phyloP scores from a whole-genome alignment of 2,329 filamentous ascomycete genomes.

The Aspergillus jensenii region DNA sequence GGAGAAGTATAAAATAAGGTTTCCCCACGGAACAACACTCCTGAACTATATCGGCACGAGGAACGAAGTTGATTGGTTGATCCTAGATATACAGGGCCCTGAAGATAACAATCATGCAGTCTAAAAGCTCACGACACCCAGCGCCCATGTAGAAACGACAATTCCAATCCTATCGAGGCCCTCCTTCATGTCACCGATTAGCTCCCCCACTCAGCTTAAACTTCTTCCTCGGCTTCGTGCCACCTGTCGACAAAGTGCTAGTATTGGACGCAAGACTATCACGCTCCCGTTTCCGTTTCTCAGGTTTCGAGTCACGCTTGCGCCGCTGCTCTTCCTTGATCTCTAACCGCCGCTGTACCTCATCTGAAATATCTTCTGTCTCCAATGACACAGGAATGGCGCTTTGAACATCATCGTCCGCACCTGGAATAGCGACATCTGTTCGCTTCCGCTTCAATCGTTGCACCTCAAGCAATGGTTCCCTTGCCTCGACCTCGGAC shows the following conservation, averaged over 20 bases:
- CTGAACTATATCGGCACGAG: background rate
- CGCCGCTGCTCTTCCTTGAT: slow-evolving; percentile 43
- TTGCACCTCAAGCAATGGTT: background rate
- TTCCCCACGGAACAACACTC: background rate
- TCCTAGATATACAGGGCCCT: background rate
- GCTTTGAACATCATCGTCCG: slow-evolving; percentile 25
- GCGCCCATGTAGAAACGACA: background rate
- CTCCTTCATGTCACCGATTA: background rate
- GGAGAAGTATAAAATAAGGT: background rate
- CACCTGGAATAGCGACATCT: slow-evolving; percentile 18
- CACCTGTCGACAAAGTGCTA: slow-evolving; percentile 16
- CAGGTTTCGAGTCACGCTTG: slow-evolving; percentile 29
- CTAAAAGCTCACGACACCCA: no score
- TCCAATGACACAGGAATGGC: slow-evolving; percentile 29
- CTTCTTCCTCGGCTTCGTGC: slow-evolving; percentile 24
- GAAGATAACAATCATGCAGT: background rate
- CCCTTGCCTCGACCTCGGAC: background rate
- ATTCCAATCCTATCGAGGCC: background rate
- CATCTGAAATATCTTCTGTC: slow-evolving; percentile 47
- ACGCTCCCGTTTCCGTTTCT: slow-evolving; percentile 40
- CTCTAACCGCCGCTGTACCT: slow-evolving; percentile 45
- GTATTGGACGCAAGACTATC: slow-evolving; percentile 36
- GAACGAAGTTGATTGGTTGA: background rate
- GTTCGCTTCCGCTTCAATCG: slow-evolving; percentile 25
- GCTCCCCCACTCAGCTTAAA: slow-evolving; percentile 5